These are phyloP conservation scores for Botryotinia globosa DNA, from an alignment of 2,329 filamentous ascomycete species.

Conservation along the genomic window DNA sequence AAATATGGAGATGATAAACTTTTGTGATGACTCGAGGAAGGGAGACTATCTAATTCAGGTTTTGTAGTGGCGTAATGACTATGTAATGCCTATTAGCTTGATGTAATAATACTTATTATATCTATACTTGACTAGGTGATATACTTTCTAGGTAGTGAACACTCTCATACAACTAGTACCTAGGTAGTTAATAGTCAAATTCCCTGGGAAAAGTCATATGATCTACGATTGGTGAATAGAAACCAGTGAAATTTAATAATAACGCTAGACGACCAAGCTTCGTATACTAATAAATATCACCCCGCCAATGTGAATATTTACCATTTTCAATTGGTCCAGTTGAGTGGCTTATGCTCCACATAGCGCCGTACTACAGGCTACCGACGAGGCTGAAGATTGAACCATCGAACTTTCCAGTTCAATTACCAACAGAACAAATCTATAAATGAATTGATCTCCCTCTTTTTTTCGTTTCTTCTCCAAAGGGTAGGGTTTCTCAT, in stretches of 20 bases:
- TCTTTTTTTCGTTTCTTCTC: not conserved
- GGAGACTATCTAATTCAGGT: not conserved
- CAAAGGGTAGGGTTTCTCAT: not conserved
- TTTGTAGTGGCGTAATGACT: not conserved
- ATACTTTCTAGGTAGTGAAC: not conserved
- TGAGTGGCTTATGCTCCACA: not conserved
- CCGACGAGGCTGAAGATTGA: not conserved
- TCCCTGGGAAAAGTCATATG: not conserved
- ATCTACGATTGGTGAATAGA: not conserved
- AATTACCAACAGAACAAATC: not conserved
- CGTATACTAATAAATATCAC: no score
- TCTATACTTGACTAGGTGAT: not conserved
- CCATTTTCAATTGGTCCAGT: not conserved
- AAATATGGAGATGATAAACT: conserved; percentile 34
- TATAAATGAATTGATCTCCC: not conserved
- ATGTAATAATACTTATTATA: not conserved
- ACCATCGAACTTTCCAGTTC: conserved; percentile 1
- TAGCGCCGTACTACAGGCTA: not conserved
- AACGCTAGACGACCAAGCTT: not conserved
- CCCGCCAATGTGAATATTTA: not conserved
- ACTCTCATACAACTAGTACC: no score
- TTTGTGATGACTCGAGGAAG: conserved; percentile 9
- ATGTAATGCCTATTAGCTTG: not conserved
- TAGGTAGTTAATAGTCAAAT: no score
- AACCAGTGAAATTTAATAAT: no score